Base-by-base conservation (phyloP, 176 grass and related monocot genomes). In the Cenchrus americanus region DNA sequence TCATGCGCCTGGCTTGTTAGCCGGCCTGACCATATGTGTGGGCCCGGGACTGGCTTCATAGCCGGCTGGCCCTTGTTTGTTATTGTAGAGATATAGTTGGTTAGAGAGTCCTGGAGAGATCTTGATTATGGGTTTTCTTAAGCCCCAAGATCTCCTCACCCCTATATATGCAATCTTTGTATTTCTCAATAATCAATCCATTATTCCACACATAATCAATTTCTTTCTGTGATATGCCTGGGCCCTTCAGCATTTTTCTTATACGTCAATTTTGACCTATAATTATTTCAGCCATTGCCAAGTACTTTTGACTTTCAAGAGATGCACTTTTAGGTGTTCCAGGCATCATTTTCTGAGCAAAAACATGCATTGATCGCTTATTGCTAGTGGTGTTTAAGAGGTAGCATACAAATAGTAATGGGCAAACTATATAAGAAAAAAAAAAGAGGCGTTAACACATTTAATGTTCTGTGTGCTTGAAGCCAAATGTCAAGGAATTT, bases 171-270 rank as follows among this genome's bases (percentile, higher is more conserved):
- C 4, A 37, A 37, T 4, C 34, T 37, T 37, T 37, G 34, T 37
- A 37, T 37, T 4, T 37, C 34, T 37, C 3, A 37, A 37, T 37
- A 37, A 37, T 37, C 3, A 37, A 37, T 37, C 34, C 34, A 37
- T 4, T 37, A 37, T 37, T 37, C 34, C 34, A 4, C 34, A 37
- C 34, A 37, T 0, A 37, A 37, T 37, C 34, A 37, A 37, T 37
- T 4, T 37, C 34, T 37, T 37, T 37, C 34, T 4, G 34, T 37
- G 34, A 64, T 42, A 17, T 10, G 5, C 48, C 21, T 62, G 32
- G 46, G 66, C 23, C 23, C 10, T 88, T 88, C 71, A 59, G 52
- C 41, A 40, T 83, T 54, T 18, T 72, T 63, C 9, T 34, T 64
- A 3, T 79, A 51, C 26, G 18, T 61, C 18, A 15, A 49, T 5